Conservation (phyloP, 2,329 filamentous ascomycete genomes). For the Harringtonia lauricola region DNA sequence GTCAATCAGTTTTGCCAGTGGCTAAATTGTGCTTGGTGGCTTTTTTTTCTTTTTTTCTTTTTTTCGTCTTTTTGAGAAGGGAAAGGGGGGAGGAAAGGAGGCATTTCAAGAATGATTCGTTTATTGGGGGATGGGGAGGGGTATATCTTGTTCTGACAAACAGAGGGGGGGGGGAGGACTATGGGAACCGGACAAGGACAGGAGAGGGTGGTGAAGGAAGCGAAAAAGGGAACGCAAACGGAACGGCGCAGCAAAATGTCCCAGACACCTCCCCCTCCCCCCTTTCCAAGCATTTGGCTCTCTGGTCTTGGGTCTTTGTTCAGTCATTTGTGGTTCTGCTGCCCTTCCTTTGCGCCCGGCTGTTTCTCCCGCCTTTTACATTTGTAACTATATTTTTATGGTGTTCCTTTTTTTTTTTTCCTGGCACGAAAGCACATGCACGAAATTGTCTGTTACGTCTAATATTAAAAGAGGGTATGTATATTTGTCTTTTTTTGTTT, state of each 20-base stretch:
- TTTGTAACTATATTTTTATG: neutral
- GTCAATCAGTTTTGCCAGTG: neutral
- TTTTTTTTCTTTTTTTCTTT: neutral
- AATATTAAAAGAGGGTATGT: neutral
- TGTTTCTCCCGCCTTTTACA: neutral
- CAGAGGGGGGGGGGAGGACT: too few relatives aligned
- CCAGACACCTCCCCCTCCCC: too few relatives aligned
- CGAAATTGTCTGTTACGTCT: too few relatives aligned
- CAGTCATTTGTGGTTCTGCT: neutral
- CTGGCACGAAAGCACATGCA: too few relatives aligned
- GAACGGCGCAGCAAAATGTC: too few relatives aligned
- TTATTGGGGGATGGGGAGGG: too few relatives aligned
- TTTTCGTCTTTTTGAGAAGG: neutral
- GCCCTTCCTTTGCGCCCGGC: neutral
- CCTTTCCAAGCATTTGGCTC: too few relatives aligned
- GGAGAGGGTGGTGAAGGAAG: neutral
- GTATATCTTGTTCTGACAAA: too few relatives aligned
- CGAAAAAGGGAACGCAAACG: too few relatives aligned
- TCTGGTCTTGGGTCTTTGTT: neutral
- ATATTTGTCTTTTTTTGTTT: constrained; percentile 8
- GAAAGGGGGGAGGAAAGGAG: too few relatives aligned
- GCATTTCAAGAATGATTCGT: too few relatives aligned
- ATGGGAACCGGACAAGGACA: too few relatives aligned
- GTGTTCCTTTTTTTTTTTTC: neutral
- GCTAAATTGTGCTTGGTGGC: constrained; percentile 1